phyloP scores from a whole-genome alignment of 2,329 filamentous ascomycete species.

The Apiospora hydei region DNA sequence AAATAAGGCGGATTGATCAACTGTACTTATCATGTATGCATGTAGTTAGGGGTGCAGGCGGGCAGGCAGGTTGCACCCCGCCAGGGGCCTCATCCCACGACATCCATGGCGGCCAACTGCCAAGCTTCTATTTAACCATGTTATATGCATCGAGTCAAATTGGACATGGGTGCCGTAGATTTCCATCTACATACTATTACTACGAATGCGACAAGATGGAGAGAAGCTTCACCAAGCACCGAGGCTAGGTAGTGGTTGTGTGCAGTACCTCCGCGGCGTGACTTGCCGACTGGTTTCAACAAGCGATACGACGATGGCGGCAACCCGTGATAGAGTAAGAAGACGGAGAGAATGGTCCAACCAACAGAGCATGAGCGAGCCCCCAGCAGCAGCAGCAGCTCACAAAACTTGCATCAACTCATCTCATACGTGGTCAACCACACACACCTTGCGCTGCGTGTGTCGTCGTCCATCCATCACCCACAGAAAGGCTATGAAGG shows the following conservation, averaged over 20 bases:
- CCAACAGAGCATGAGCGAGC: not conserved
- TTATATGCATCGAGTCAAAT: not conserved
- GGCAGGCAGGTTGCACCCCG: not conserved
- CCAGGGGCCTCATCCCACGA: not conserved
- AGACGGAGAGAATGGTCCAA: not conserved
- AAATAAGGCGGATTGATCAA: not conserved
- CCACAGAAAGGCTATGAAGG: not conserved
- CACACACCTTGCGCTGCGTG: not conserved
- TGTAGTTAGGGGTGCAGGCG: not conserved
- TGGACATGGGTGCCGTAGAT: not conserved
- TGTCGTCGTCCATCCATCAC: not conserved
- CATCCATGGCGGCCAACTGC: not conserved
- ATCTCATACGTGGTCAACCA: slow-evolving; percentile 6
- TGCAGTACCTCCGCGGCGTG: not conserved
- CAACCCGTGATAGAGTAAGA: not conserved
- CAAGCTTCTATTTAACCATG: slow-evolving; percentile 16
- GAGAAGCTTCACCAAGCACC: not conserved
- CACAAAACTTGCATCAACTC: not conserved
- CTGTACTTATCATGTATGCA: too few species aligned
- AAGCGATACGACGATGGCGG: not conserved
- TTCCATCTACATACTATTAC: not conserved
- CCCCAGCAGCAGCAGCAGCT: not conserved
- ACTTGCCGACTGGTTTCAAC: slow-evolving; percentile 6
- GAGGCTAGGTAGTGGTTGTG: not conserved
- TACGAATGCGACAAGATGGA: not conserved